Base-by-base conservation (phyloP, 345 rosid genomes). In the Mangifera indica region DNA sequence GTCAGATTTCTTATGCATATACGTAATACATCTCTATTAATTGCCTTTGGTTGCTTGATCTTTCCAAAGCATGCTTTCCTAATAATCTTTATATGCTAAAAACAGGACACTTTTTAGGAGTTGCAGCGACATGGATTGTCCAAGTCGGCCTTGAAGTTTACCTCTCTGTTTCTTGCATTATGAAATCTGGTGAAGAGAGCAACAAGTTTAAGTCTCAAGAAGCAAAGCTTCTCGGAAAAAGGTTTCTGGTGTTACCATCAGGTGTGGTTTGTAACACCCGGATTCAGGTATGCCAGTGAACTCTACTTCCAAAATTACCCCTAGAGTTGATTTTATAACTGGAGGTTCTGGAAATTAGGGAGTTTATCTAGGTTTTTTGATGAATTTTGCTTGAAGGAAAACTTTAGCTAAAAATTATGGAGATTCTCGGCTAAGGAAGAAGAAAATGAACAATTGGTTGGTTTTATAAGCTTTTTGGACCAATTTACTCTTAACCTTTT, bases 131-230 rank as follows among this genome's bases (percentile, higher is more conserved):
- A 42, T 95, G 97, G 99, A 34, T 84, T 68, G 93, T 92, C 69
- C 99, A 95, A 86, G 86, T 87, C 57, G 96, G 96, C 63, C 86
- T 95, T 53, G 97, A 92, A 80, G 76, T 84, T 26, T 88, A 89
- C 78, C 83, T 90, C 65, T 84, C 76, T 81, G 70, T 83, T 70
- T 74, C 76, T 72, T 75, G 74, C 24, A 29, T 79, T 60, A 62
- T 72, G 12, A 79, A 79, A 21, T 60, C 87, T 14, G 74, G 74
- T 37, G 81, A 87, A 74, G 96, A 86, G 54, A 75, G 60, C 34
- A 74, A 69, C 24, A 59, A 22, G 18, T 77, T 78, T 7, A 73
- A 81, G 73, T 52, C 79, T 48, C 84, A 85, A 72, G 80, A 85
- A 81, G 83, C 82, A 59, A 84, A 81, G 80, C 79, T 81, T 75